phyloP scores from a whole-genome alignment of 2,329 filamentous ascomycete species.

The Blastomyces silverae region DNA sequence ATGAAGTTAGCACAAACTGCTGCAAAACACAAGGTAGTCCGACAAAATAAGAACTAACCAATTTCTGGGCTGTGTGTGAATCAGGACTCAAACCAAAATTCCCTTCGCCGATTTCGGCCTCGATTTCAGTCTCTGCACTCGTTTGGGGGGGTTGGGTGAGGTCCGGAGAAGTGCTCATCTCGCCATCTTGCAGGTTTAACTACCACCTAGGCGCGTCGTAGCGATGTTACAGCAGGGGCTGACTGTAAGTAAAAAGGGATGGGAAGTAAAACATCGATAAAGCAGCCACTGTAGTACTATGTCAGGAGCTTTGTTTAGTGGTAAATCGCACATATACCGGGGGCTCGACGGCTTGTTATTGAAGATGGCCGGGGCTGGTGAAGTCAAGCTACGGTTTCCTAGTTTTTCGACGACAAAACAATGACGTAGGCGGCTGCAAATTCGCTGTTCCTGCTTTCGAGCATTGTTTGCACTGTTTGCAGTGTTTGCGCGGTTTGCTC shows the following conservation, averaged over 20 bases:
- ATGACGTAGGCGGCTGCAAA: constrained; percentile 30
- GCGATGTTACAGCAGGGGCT: neutral
- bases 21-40: neutral
- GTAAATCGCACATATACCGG: neutral
- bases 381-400: neutral
- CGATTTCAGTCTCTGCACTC: constrained; percentile 14
- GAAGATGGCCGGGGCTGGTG: neutral
- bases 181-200: constrained; percentile 13
- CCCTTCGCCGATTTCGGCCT: constrained; percentile 20
- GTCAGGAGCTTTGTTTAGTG: neutral
- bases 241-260: neutral
- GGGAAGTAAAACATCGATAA: neutral
- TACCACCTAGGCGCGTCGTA: neutral
- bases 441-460: constrained; percentile 21
- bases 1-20: constrained; percentile 15
- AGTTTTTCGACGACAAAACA: neutral
- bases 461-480: constrained; percentile 23
- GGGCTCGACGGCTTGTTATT: neutral
- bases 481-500: constrained; percentile 25
- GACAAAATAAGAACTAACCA: constrained; percentile 36
- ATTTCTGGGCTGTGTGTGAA: constrained; percentile 50
- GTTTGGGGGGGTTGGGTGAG: constrained; percentile 17
- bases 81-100: constrained; percentile 40
- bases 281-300: neutral
- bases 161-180: constrained; percentile 18